phyloP scores from a whole-genome alignment of 305 asterid species.

The Fraxinus dipetala region DNA sequence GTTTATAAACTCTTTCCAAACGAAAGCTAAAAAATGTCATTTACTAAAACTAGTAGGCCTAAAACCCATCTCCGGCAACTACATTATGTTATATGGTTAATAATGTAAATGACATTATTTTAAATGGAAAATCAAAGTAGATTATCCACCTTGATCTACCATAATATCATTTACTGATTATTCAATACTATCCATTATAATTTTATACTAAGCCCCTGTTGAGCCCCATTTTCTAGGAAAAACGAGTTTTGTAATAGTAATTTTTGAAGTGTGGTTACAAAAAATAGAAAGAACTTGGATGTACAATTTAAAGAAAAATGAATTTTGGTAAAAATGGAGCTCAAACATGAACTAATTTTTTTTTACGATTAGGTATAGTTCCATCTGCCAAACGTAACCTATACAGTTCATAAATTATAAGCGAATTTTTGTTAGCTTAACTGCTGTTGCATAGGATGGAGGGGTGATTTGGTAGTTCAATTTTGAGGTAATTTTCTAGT shows the following conservation, averaged over 20 bases:
- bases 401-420: background rate
- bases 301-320: too few relatives aligned
- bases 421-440: background rate
- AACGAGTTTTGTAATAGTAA: too few relatives aligned
- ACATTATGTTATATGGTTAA: background rate
- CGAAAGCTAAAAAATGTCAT: background rate
- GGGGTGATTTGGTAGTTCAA: slow-evolving; percentile 74
- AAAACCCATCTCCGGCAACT: background rate
- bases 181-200: too few relatives aligned
- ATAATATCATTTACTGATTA: background rate
- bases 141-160: background rate
- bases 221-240: too few relatives aligned
- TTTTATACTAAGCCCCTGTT: too few relatives aligned
- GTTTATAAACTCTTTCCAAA: background rate
- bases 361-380: background rate
- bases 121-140: background rate
- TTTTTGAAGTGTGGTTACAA: too few relatives aligned
- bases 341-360: too few relatives aligned
- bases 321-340: too few relatives aligned
- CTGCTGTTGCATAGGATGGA: slow-evolving; percentile 62
- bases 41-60: background rate
- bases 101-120: background rate
- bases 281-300: too few relatives aligned
- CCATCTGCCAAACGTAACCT: background rate
- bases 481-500: background rate